Evolutionary conservation across 495 filamentous ascomycete genomes (phyloP), one percentile per base, ranked within the genome.

Genomic region (Hypomontagnella submonticulosa): DNA sequence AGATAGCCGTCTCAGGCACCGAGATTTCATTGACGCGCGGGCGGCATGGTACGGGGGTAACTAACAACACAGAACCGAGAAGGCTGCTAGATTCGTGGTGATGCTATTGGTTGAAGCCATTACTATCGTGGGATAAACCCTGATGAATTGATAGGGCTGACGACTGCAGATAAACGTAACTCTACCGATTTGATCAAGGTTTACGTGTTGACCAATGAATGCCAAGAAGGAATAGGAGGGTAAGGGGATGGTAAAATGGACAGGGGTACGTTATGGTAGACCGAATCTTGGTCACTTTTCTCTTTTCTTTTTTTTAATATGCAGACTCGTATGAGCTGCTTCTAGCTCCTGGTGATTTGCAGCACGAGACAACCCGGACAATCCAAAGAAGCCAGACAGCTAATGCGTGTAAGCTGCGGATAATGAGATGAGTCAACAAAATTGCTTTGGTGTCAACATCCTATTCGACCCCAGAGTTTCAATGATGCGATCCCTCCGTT

Each of bases 61-160:
- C 12, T n/a, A 48, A 42, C 46, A 38, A 15, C 48, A 30, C 48
- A 38, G 52, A 46, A 32, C 16, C 37, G 23, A 40, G 18, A 41
- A 69, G 66, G 66, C 66, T 65, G 13, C 66, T 15, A 32, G n/a
- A 69, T 69, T 69, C 23, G 20, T 11, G 38, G 12, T 7, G 20
- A 52, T 37, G 46, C 9, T 41, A 69, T 69, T 69, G 66, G 66
- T 27, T 9, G 7, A n/a, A 18, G 6, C 15, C 3, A 15, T 1
- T 43, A 43, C 6, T 4, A 43, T 43, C 19, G 51, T 12, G 44
- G 50, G 30, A n/a, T 18, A 61, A 57, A 8, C 50, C 15, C 56
- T 69, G 30, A 57, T 61, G 15, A 32, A 43, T 57, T 37, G 61
- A 61, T 65, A 69, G 66, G 66, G 66, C 66, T 69, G 66, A 69